Percentiles rank a stretch among this genome's conserved stretches.
Evolutionary conservation across 805 yeast genomes (phyloP).

Genomic region (Starmera caribaea): DNA sequence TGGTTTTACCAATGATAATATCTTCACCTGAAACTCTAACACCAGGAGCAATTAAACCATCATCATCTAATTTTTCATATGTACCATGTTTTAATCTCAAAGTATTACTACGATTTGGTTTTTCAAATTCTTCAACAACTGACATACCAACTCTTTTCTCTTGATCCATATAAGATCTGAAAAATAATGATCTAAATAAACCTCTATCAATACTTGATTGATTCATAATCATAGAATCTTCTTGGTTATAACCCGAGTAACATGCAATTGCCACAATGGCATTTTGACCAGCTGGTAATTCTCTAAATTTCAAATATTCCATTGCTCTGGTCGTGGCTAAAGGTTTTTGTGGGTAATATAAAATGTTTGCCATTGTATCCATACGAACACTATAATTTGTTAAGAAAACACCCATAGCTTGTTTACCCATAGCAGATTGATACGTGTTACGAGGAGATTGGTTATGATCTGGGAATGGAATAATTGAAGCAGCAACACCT

Average conservation of each 20-base stretch:
- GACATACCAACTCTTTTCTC: conserved; percentile 98
- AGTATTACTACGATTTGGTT: conserved; percentile 92
- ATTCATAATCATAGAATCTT: conserved; percentile 99
- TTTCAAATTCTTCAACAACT: conserved; percentile 94
- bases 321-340: conserved; percentile 95
- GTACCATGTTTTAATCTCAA: conserved; percentile 96
- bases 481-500: conserved; percentile 97
- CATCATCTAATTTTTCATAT: conserved; percentile 95
- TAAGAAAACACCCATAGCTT: conserved; percentile 98
- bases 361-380: conserved; percentile 99
- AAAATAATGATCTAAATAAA: conserved; percentile 87
- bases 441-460: conserved; percentile 99
- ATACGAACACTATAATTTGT: conserved; percentile 94
- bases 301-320: conserved; percentile 96
- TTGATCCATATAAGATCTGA: conserved; percentile 97
- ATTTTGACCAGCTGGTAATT: conserved; percentile 97
- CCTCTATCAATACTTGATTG: conserved; percentile 97
- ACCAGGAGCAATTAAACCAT: conserved; percentile 97
- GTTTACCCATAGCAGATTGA: conserved; percentile 99
- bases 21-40: conserved; percentile 98
- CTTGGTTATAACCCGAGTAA: conserved; percentile 98
- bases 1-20: conserved; percentile 96
- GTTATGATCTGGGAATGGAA: conserved; percentile 99
- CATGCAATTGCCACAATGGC: conserved; percentile 98
- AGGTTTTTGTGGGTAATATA: conserved; percentile 97